phyloP scores from a whole-genome alignment of 805 yeast species.

The Vanderwaltozyma verrucispora region DNA sequence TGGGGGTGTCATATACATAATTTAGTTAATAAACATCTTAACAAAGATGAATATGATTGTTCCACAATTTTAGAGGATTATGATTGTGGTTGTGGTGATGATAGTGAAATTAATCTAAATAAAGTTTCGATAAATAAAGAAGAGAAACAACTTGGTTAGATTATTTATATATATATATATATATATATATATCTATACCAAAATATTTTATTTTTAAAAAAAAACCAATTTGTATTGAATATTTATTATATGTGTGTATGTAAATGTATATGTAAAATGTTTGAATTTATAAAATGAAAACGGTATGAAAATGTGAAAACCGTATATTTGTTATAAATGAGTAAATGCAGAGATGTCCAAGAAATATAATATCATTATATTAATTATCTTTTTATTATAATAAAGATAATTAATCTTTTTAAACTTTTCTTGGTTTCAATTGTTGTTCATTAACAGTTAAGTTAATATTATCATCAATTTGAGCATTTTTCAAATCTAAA shows the following conservation, averaged over 20 bases:
- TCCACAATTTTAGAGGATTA: slow-evolving; percentile 76
- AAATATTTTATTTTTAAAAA: no score
- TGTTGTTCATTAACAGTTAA: not conserved
- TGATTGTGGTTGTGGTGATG: slow-evolving; percentile 92
- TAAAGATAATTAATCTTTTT: not conserved
- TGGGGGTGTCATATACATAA: slow-evolving; percentile 97
- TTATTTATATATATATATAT: not conserved
- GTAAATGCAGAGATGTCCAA: no score
- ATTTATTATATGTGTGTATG: no score
- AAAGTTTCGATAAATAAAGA: slow-evolving; percentile 11
- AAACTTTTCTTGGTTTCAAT: slow-evolving; percentile 5
- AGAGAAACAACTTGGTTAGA: slow-evolving; percentile 12
- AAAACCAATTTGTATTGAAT: no score
- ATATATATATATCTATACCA: no score
- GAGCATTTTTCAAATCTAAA: no score
- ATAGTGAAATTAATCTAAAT: slow-evolving; percentile 15
- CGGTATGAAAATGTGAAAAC: no score
- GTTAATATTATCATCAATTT: not conserved
- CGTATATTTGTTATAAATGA: no score
- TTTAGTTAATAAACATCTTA: slow-evolving; percentile 63
- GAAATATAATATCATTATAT: no score
- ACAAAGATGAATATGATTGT: slow-evolving; percentile 74
- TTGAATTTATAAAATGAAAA: no score
- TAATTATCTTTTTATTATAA: not conserved
- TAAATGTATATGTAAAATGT: no score